Conservation (phyloP, 2,329 filamentous ascomycete genomes). For the Cladosporium sp. region DNA sequence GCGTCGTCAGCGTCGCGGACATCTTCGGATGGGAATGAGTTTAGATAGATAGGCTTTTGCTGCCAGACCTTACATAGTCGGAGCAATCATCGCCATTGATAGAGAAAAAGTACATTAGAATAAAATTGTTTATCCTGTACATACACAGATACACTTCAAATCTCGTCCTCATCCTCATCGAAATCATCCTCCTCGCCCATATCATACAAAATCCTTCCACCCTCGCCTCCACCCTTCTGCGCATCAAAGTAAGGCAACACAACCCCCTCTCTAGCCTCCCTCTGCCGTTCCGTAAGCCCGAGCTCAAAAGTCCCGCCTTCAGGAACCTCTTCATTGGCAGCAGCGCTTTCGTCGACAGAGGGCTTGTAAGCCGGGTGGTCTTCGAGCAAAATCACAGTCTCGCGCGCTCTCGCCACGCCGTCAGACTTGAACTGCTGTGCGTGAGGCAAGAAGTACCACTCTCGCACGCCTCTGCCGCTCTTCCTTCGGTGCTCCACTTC, state of each 20-base stretch:
- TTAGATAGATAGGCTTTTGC: neutral
- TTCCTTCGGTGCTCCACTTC: conserved; percentile 83
- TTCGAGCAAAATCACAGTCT: conserved; percentile 58
- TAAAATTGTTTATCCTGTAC: neutral
- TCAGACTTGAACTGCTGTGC: conserved; percentile 1
- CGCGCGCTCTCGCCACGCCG: conserved; percentile 21
- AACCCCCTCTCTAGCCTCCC: conserved; percentile 78
- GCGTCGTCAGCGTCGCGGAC: conserved; percentile 73
- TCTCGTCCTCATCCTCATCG: conserved; percentile 93
- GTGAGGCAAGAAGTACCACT: conserved; percentile 58
- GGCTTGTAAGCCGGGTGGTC: conserved; percentile 66
- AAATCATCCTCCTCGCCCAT: conserved; percentile 97
- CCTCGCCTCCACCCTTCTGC: conserved; percentile 76
- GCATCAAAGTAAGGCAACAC: conserved; percentile 96
- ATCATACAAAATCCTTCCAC: conserved; percentile 90
- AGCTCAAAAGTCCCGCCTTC: conserved; percentile 70
- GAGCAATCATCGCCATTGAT: neutral
- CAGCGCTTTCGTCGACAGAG: neutral
- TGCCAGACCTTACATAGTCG: neutral
- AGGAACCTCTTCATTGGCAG: conserved; percentile 36
- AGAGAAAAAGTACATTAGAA: neutral
- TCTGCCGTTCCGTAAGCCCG: conserved; percentile 84
- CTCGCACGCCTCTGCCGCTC: conserved; percentile 71
- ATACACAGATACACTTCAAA: conserved; percentile 43
- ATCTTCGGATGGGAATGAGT: conserved; percentile 71